A percentile compares a stretch with the other conserved stretches of the same genome.
Conservation (phyloP, 202 grass and related monocot genomes). For the Panicum virgatum region DNA sequence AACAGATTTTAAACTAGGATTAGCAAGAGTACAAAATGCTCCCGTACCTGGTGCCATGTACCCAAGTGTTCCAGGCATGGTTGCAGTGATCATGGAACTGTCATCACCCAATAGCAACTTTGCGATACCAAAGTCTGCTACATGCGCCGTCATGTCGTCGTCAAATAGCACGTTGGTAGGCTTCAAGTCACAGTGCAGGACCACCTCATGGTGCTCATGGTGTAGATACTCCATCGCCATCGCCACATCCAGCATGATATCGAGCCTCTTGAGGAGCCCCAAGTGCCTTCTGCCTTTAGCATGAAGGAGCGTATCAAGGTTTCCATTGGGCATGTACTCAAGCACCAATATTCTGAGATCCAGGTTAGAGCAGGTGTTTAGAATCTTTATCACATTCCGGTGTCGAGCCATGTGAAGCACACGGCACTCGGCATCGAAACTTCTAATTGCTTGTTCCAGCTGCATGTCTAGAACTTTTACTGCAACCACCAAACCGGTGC, state of each 20-base stretch:
- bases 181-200: conserved; percentile 42
- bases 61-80: conserved; percentile 8
- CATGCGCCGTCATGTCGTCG: not conserved
- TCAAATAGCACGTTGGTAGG: not conserved
- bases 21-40: not conserved
- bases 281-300: not conserved
- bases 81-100: not conserved
- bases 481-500: conserved; percentile 28
- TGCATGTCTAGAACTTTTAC: conserved; percentile 43
- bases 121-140: not conserved
- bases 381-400: conserved; percentile 45
- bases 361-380: conserved; percentile 37
- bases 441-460: not conserved
- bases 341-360: conserved; percentile 39
- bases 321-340: conserved; percentile 37
- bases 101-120: not conserved
- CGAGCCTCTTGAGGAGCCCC: conserved; percentile 25
- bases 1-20: not conserved
- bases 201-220: conserved; percentile 27
- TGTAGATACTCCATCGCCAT: conserved; percentile 50
- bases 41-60: conserved; percentile 26
- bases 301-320: conserved; percentile 37
- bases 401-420: conserved; percentile 35
- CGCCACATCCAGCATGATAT: conserved; percentile 43
- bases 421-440: conserved; percentile 48